Conservation (phyloP, 2,329 filamentous ascomycete species). For the Pyrenophora seminiperda region DNA sequence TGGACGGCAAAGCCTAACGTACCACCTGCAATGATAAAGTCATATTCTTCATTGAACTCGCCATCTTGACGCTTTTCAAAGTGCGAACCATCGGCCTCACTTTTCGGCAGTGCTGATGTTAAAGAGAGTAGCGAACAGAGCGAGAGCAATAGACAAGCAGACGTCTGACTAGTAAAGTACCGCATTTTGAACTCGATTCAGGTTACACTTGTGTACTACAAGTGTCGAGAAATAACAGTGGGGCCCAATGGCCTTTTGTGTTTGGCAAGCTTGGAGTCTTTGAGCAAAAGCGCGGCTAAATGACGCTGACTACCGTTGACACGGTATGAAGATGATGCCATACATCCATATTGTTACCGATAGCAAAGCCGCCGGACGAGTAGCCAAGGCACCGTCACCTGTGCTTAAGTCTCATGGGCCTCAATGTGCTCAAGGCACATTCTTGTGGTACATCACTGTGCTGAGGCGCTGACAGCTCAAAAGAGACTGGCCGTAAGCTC, state of each 20-base stretch:
- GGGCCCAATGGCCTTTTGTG: background rate
- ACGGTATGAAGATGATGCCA: background rate
- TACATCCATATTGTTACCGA: background rate
- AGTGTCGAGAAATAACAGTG: background rate
- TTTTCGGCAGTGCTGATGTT: constrained; percentile 20
- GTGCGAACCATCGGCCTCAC: constrained; percentile 20
- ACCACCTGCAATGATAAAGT: constrained; percentile 28
- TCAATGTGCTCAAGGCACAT: background rate
- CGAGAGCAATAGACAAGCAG: constrained; percentile 11
- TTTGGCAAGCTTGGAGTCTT: too few species aligned
- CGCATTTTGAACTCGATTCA: constrained; percentile 1
- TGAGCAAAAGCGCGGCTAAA: background rate
- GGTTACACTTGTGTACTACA: background rate
- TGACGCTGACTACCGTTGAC: background rate
- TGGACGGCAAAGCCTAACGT: background rate
- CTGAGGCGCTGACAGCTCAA: background rate
- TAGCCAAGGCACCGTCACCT: constrained; percentile 10
- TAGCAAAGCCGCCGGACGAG: background rate
- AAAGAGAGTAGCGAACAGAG: constrained; percentile 11
- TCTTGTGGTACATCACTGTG: background rate
- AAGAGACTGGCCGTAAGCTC: background rate
- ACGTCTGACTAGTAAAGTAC: constrained; percentile 8
- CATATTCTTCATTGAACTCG: constrained; percentile 27
- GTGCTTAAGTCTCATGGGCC: background rate
- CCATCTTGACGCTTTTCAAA: constrained; percentile 18